These are phyloP conservation scores for Tausonia pullulans DNA, from an alignment of 1,284 basidiomycete species.

Conservation along the genomic window DNA sequence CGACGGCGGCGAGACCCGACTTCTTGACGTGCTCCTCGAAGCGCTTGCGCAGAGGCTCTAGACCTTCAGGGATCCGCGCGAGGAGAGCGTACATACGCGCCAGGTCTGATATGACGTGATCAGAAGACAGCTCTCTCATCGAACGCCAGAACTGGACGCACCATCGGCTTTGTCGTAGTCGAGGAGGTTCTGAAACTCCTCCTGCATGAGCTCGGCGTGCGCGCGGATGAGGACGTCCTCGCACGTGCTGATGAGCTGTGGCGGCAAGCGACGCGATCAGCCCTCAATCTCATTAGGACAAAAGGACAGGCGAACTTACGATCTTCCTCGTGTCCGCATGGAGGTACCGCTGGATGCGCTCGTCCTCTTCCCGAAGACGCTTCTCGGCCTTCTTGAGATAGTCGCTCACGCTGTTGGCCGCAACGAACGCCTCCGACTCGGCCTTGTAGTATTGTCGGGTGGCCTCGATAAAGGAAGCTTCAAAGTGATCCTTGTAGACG, in stretches of 20 bases:
- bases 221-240: slow-evolving; percentile 85
- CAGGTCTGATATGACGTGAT: slow-evolving; percentile 45
- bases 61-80: slow-evolving; percentile 74
- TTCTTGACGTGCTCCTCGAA: slow-evolving; percentile 94
- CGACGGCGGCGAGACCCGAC: slow-evolving; percentile 71
- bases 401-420: slow-evolving; percentile 83
- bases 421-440: slow-evolving; percentile 83
- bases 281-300: background rate
- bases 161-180: slow-evolving; percentile 82
- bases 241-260: slow-evolving; percentile 68
- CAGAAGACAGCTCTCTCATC: background rate
- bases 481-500: slow-evolving; percentile 87
- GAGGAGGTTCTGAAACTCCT: slow-evolving; percentile 84
- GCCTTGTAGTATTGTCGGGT: slow-evolving; percentile 86
- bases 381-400: slow-evolving; percentile 95
- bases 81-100: slow-evolving; percentile 91
- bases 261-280: background rate
- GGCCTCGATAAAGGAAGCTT: slow-evolving; percentile 73
- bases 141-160: slow-evolving; percentile 18
- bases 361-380: slow-evolving; percentile 85
- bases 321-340: slow-evolving; percentile 77
- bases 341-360: slow-evolving; percentile 87
- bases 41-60: slow-evolving; percentile 81
- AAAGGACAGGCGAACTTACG: slow-evolving; percentile 25
- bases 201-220: slow-evolving; percentile 80